Percentiles rank a stretch among this genome's conserved stretches.
These are phyloP conservation scores for Corynespora cassiicola DNA, from an alignment of 2,329 filamentous ascomycete genomes.

Conservation along the genomic window DNA sequence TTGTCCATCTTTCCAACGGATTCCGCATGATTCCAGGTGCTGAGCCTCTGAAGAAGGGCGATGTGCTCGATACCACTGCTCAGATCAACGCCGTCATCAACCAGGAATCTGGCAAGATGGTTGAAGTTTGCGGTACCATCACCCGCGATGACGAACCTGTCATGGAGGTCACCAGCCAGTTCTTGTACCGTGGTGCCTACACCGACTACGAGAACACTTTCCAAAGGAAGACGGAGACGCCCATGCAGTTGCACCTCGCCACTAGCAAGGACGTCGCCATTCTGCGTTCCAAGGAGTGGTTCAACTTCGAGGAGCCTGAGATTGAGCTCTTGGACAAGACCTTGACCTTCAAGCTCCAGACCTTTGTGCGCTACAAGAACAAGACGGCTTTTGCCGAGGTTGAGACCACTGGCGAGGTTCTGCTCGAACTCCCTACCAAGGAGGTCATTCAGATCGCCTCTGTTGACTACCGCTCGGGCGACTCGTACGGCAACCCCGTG, in stretches of 20 bases:
- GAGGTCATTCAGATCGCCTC: conserved; percentile 97
- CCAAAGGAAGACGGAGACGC: conserved; percentile 94
- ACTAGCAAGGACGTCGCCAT: conserved; percentile 93
- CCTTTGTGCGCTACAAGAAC: conserved; percentile 92
- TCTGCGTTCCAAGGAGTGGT: conserved; percentile 97
- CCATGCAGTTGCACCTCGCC: conserved; percentile 88
- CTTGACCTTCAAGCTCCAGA: conserved; percentile 93
- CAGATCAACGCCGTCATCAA: conserved; percentile 98
- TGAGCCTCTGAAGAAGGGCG: conserved; percentile 92
- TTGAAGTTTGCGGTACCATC: conserved; percentile 98
- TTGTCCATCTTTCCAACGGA: conserved; percentile 95
- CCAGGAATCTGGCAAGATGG: conserved; percentile 98
- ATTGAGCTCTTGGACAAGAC: conserved; percentile 92
- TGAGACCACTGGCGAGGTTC: conserved; percentile 88
- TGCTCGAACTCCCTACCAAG: conserved; percentile 94
- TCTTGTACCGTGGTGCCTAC: conserved; percentile 93
- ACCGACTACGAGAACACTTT: conserved; percentile 97
- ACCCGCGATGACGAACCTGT: conserved; percentile 81
- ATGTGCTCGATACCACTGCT: conserved; percentile 89
- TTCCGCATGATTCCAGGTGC: conserved; percentile 99
- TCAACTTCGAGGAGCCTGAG: conserved; percentile 83
- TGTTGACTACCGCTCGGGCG: conserved; percentile 90
- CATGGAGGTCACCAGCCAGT: conserved; percentile 99
- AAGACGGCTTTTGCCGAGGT: conserved; percentile 89
- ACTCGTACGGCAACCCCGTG: conserved; percentile 94